These are phyloP conservation scores for Vitis hybrid DNA, from an alignment of 177 flowering plant genomes.

Conservation along the genomic window DNA sequence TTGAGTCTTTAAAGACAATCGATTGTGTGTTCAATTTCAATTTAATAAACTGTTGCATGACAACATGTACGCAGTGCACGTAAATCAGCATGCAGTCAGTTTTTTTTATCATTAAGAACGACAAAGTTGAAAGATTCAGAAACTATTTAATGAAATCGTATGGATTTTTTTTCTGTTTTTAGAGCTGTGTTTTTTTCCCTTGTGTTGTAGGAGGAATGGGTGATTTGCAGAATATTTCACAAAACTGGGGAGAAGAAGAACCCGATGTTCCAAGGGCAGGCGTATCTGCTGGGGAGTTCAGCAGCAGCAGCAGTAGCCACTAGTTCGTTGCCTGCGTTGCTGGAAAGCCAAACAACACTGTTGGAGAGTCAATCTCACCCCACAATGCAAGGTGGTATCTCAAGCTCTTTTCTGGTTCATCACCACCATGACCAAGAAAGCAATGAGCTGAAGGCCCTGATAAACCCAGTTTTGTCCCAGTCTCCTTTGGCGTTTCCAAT, in stretches of 20 bases:
- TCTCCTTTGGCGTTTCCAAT: conserved; percentile 6
- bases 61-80: too few relatives aligned
- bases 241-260: conserved; percentile 54
- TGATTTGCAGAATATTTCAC: conserved; percentile 81
- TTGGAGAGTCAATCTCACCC: conserved; percentile 23
- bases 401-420: conserved; percentile 12
- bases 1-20: too few relatives aligned
- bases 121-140: too few relatives aligned
- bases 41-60: too few relatives aligned
- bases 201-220: conserved; percentile 84
- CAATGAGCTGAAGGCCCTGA: conserved; percentile 21
- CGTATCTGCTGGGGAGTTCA: conserved; percentile 23
- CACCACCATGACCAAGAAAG: conserved; percentile 12
- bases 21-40: too few relatives aligned
- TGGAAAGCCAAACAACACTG: conserved; percentile 23
- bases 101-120: too few relatives aligned
- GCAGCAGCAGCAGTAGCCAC: conserved; percentile 7
- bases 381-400: conserved; percentile 9
- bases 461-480: conserved; percentile 19
- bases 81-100: too few relatives aligned
- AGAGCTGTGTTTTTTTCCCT: too few relatives aligned
- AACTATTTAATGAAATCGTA: too few relatives aligned
- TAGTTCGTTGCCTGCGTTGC: conserved; percentile 26
- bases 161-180: background rate
- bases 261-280: conserved; percentile 24